Base-by-base conservation (phyloP, 2,329 filamentous ascomycete genomes). In the Fusarium incarnatum region DNA sequence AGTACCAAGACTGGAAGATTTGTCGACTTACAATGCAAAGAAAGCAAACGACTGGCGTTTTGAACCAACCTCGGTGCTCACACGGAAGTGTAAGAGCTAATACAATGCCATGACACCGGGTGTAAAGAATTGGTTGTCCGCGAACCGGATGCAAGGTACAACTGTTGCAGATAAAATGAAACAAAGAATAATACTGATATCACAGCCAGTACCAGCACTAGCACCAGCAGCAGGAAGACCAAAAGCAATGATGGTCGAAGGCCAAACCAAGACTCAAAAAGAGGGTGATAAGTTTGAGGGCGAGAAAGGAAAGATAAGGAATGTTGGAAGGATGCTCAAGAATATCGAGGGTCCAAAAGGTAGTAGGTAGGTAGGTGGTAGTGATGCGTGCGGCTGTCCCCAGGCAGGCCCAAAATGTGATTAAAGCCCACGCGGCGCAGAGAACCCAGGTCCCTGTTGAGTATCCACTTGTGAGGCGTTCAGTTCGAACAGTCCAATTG, bases 381-480 rank as follows among this genome's bases (percentile, higher is more conserved):
- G 65, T 66, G 68, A 72, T 67, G 69, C 70, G 60, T n/a, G 34
- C 34, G 62, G 56, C 60, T 64, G 42, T 54, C 61, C 49, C 67
- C 60, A 55, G 50, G 53, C 59, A 55, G 48, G 50, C 52, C 72
- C 67, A 70, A 63, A 68, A 54, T 64, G 59, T 66, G 73, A 75
- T 75, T 74, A 66, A 64, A 71, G 73, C 70, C 68, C 64, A 71
- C 67, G 58, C 69, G 67, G 68, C 70, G 70, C 60, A 72, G 58
- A 68, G 60, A 55, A 49, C 64, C 64, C 64, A 58, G 53, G 68
- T 44, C 73, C 73, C 54, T 73, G 73, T 67, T 65, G 61, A 62
- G 66, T 75, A 68, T 69, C 72, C 73, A 75, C 72, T 53, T 54
- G 32, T 66, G 68, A 71, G 56, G 68, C 60, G 60, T 74, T 74